phyloP scores from a whole-genome alignment of 495 filamentous ascomycete genomes.

The Lophium mytilinum region DNA sequence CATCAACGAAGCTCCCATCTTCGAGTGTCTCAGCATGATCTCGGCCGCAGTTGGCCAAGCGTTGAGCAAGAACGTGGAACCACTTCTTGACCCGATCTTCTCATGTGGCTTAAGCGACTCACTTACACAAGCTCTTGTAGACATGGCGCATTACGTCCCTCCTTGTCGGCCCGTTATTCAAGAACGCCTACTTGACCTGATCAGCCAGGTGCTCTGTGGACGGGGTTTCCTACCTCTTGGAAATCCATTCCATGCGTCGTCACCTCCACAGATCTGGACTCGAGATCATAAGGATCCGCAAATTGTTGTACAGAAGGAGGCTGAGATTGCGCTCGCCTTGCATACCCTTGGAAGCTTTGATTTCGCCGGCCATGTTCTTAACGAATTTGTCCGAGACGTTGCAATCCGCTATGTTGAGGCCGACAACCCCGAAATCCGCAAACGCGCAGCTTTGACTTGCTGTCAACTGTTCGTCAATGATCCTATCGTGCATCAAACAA shows the following conservation, averaged over 20 bases:
- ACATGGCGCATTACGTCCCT: conserved; percentile 98
- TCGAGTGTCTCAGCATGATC: conserved; percentile 94
- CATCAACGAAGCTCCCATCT: conserved; percentile 82
- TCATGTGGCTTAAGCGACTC: conserved; percentile 88
- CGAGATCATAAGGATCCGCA: conserved; percentile 77
- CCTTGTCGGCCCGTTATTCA: conserved; percentile 89
- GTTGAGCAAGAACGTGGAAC: conserved; percentile 96
- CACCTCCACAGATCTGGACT: conserved; percentile 60
- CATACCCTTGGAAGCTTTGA: conserved; percentile 95
- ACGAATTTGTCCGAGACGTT: conserved; percentile 97
- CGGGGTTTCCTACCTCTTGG: conserved; percentile 86
- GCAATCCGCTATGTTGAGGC: conserved; percentile 97
- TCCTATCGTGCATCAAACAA: conserved; percentile 95
- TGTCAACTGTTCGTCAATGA: conserved; percentile 95
- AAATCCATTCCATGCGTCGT: conserved; percentile 60
- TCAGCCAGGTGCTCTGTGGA: conserved; percentile 87
- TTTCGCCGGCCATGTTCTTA: conserved; percentile 86
- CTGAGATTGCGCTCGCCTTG: conserved; percentile 84
- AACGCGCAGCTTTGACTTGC: conserved; percentile 91
- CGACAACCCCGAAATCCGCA: conserved; percentile 85
- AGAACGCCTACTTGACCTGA: conserved; percentile 85
- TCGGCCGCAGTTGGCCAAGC: conserved; percentile 92
- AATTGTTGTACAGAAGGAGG: conserved; percentile 63
- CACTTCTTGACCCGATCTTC: conserved; percentile 91
- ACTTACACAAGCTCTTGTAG: conserved; percentile 87